Evolutionary conservation across 768 basidiomycete species (phyloP).

Genomic region (Pholiota molesta): DNA sequence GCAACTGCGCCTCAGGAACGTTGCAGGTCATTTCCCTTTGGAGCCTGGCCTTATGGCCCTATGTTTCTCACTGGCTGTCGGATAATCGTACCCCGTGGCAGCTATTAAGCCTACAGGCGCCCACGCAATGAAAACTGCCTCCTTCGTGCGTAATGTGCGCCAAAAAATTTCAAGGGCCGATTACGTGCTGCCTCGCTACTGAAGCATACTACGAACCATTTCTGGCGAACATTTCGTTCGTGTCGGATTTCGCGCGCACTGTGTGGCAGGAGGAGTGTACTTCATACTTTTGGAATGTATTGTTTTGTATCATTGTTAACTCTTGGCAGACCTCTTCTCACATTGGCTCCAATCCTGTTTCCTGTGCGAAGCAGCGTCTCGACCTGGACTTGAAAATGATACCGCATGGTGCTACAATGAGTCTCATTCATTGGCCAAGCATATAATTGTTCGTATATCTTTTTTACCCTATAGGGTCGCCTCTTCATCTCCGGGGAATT

Average conservation of each 20-base stretch:
- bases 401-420: too few species aligned
- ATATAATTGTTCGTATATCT: too few species aligned
- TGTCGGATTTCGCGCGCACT: neutral
- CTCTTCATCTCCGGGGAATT: too few species aligned
- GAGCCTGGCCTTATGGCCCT: neutral
- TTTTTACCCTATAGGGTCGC: too few species aligned
- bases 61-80: neutral
- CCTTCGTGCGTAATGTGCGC: too few species aligned
- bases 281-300: too few species aligned
- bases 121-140: neutral
- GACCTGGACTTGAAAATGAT: too few species aligned
- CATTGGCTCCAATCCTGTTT: too few species aligned
- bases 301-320: too few species aligned
- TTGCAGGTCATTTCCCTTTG: neutral
- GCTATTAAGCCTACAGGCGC: neutral
- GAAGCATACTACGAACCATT: neutral
- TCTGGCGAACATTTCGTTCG: neutral
- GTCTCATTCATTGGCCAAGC: too few species aligned
- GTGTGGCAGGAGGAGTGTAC: neutral
- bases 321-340: too few species aligned
- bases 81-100: neutral
- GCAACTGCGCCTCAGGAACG: neutral
- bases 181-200: neutral
- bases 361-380: too few species aligned
- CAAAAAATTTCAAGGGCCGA: neutral